phyloP scores from a whole-genome alignment of 2,329 filamentous ascomycete species.

The Ceratocystis cacaofunesta region DNA sequence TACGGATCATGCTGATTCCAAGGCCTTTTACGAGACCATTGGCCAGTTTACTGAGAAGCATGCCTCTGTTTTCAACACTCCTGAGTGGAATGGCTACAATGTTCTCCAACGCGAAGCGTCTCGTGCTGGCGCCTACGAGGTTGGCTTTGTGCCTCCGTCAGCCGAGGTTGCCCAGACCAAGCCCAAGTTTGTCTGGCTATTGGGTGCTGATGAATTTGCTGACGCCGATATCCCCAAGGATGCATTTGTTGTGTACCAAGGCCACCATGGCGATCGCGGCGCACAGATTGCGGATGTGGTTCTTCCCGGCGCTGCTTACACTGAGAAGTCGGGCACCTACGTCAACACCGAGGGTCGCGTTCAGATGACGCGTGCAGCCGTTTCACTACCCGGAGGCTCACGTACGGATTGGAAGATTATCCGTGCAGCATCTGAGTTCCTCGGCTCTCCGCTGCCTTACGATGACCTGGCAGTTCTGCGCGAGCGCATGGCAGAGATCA shows the following conservation, averaged over 20 bases:
- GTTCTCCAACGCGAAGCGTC: conserved; percentile 89
- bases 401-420: conserved; percentile 99
- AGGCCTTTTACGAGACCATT: conserved; percentile 83
- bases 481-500: conserved; percentile 91
- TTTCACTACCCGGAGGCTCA: conserved; percentile 73
- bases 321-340: conserved; percentile 90
- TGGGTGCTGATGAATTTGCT: conserved; percentile 83
- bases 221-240: conserved; percentile 83
- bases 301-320: conserved; percentile 88
- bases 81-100: conserved; percentile 96
- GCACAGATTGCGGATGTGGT: conserved; percentile 88
- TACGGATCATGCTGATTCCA: conserved; percentile 79
- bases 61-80: conserved; percentile 68
- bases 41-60: conserved; percentile 90
- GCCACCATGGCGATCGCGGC: conserved; percentile 89
- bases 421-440: conserved; percentile 79
- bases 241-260: conserved; percentile 94
- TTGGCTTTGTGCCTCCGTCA: conserved; percentile 84
- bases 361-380: conserved; percentile 83
- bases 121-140: conserved; percentile 82
- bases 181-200: conserved; percentile 91
- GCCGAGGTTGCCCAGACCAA: conserved; percentile 65
- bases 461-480: conserved; percentile 81
- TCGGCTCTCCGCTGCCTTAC: conserved; percentile 75
- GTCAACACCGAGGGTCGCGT: conserved; percentile 96